Conservation (phyloP, 805 yeast species). For the Yamadazyma scolyti region DNA sequence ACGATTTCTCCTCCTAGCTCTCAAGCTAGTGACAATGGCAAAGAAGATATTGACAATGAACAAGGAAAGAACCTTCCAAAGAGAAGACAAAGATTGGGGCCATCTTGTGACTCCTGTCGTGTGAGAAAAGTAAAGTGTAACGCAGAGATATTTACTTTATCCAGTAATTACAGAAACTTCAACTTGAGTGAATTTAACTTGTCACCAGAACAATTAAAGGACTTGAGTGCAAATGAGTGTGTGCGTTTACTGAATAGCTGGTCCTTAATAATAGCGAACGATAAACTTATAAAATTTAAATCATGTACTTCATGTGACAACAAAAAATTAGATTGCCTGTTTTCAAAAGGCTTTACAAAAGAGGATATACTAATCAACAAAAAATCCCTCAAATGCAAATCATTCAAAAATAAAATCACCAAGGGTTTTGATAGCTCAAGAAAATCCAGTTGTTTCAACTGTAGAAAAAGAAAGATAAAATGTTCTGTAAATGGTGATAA, state of each 20-base stretch:
- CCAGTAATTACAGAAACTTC: slow-evolving; percentile 3
- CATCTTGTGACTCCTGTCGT: slow-evolving; percentile 71
- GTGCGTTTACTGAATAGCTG: slow-evolving; percentile 5
- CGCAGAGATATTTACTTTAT: slow-evolving; percentile 51
- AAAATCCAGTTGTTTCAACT: slow-evolving; percentile 36
- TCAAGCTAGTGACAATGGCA: not conserved
- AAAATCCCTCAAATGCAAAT: slow-evolving; percentile 11
- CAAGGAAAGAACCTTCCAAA: slow-evolving; percentile 16
- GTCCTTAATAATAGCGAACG: slow-evolving; percentile 16
- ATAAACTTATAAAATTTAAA: slow-evolving; percentile 45
- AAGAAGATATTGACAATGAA: not conserved
- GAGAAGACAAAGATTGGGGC: slow-evolving; percentile 66
- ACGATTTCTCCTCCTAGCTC: not conserved
- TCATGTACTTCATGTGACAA: slow-evolving; percentile 54
- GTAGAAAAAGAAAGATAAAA: slow-evolving; percentile 42
- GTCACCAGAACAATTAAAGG: slow-evolving; percentile 2
- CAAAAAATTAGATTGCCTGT: slow-evolving; percentile 46
- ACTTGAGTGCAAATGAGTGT: slow-evolving; percentile 4
- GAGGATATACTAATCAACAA: slow-evolving; percentile 47
- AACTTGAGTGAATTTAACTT: slow-evolving; percentile 5
- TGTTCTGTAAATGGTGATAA: slow-evolving; percentile 30
- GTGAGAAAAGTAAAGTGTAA: slow-evolving; percentile 70
- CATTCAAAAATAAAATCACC: slow-evolving; percentile 7
- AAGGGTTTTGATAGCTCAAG: slow-evolving; percentile 15
- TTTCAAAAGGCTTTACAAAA: slow-evolving; percentile 65